Base-by-base conservation (phyloP, 108 stramenopile species). In the Cyclotella kingstonii region DNA sequence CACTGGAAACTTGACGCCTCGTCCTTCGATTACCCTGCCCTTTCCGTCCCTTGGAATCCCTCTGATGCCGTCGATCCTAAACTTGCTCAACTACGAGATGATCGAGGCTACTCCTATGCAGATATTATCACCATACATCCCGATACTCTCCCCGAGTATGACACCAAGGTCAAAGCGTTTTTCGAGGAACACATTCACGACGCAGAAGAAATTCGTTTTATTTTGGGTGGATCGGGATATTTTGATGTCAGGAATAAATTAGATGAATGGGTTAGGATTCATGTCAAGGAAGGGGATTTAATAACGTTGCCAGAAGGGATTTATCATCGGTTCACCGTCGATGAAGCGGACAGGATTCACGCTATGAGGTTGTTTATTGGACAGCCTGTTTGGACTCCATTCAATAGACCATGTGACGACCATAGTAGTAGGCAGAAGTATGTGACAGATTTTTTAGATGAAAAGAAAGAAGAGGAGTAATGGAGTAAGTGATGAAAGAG, bases 171-270 rank as follows among this genome's bases (percentile, higher is more conserved):
- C 67, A 94, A 91, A 75, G 68, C 81, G 3, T 97, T 97, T 80
- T 89, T 94, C 78, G 90, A 95, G 56, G 97, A 98, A 81, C 97
- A 98, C 73, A 96, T 97, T 61, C 96, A 98, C 64, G 84, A 89
- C 58, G 97, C 95, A 27, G 97, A 98, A 70, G 97, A 98, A 78
- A 98, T 98, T 69, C 94, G 97, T 25, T 98, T 92, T 71, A 70
- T 93, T 44, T 60, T 98, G 31, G 87, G 86, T 25, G 89, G 89
- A 22, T 73, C 70, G 10, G 86, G 93, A 39, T 98, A 85, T 72
- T 98, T 98, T 78, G 97, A 98, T 67, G 91, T 98, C 10, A 84
- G 97, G 14, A 87, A 90, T 63, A 76, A 70, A 36, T 23, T 86
- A 17, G 88, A 91, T 54, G 61, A 91, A 42, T 98, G 97, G 97